Percentiles rank a stretch among this genome's conserved stretches.
phyloP scores from a whole-genome alignment of 2,329 filamentous ascomycete genomes.

The Cladosporium velox region DNA sequence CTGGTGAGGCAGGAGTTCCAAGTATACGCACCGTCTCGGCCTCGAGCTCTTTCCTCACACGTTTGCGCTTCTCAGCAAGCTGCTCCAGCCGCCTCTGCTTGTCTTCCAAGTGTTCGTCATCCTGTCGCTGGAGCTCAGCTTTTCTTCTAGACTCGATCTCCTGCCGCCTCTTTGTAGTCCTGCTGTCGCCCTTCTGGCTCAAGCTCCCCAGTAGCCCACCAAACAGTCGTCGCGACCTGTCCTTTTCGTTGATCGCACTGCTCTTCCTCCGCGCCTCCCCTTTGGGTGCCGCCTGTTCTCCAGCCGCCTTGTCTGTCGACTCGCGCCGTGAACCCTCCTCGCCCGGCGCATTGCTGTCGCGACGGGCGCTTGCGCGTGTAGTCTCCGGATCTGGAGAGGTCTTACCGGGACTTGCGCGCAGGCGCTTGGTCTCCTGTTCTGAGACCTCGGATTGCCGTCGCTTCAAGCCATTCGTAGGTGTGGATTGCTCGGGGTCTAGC shows the following conservation, averaged over 20 bases:
- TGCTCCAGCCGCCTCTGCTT: conserved; percentile 66
- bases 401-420: conserved; percentile 36
- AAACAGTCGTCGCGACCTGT: conserved; percentile 81
- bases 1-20: neutral
- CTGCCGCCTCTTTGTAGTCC: conserved; percentile 74
- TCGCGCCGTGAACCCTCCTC: neutral
- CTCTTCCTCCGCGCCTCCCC: conserved; percentile 27
- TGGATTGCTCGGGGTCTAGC: conserved; percentile 6
- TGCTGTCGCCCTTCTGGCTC: conserved; percentile 54
- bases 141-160: conserved; percentile 78
- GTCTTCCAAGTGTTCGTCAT: conserved; percentile 68
- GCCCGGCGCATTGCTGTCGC: conserved; percentile 2
- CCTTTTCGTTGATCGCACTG: conserved; percentile 67
- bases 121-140: conserved; percentile 65
- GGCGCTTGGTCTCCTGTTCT: conserved; percentile 33
- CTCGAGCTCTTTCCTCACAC: conserved; percentile 74
- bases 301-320: conserved; percentile 14
- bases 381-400: conserved; percentile 25
- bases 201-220: conserved; percentile 54
- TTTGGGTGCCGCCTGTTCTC: conserved; percentile 8
- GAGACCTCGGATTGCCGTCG: conserved; percentile 29
- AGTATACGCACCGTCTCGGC: conserved; percentile 67
- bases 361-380: conserved; percentile 1
- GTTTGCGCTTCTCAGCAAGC: conserved; percentile 51
- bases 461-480: conserved; percentile 30